Base-by-base conservation (phyloP, 2,329 filamentous ascomycete species). In the Tothia fuscella region DNA sequence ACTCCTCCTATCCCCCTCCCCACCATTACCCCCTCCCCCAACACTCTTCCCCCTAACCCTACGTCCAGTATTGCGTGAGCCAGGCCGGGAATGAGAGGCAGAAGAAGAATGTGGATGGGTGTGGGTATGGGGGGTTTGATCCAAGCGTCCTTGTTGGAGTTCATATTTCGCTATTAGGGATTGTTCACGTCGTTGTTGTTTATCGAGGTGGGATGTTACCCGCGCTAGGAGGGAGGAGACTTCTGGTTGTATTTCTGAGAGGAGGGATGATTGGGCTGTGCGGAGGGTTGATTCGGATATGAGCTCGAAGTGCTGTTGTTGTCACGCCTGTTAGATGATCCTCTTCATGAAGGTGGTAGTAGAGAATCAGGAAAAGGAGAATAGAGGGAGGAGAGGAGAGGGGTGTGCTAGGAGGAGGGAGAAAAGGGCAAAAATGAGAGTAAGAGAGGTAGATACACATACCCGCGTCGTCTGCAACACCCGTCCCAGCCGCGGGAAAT, bases 161-260 rank as follows among this genome's bases (percentile, higher is more conserved):
- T 93, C 85, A 33, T 78, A 76, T 51, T 85, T 81, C 2, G 87
- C 85, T 50, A 88, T 85, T 26, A 94, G 70, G 1, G 80, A 80
- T 55, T 93, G 80, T 58, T 93, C 84, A 49, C 85, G 81, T 5
- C 87, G 77, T 40, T 82, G 82, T 31, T 89, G 77, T 45, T 85
- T 83, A 51, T 88, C 84, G 29, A 93, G 73, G 54, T 93, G 81
- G 48, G 80, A 78, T 50, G 86, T 79, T n/a, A 87, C 85, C 50
- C 87, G 80, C 48, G 78, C 74, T 39, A 95, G 77, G 2, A 95
- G 75, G 44, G 78, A 74, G 22, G 79, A 69, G 48, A 93, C 82
- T 59, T 86, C 87, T 6, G 88, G 88, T n/a, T 81, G 80, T 51
- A 94, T 91, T 57, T 93, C 87, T 53, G 85, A 82, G 52, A 87